Base-by-base conservation (phyloP, 208 protist genomes). In the Angomonas desouzai region DNA sequence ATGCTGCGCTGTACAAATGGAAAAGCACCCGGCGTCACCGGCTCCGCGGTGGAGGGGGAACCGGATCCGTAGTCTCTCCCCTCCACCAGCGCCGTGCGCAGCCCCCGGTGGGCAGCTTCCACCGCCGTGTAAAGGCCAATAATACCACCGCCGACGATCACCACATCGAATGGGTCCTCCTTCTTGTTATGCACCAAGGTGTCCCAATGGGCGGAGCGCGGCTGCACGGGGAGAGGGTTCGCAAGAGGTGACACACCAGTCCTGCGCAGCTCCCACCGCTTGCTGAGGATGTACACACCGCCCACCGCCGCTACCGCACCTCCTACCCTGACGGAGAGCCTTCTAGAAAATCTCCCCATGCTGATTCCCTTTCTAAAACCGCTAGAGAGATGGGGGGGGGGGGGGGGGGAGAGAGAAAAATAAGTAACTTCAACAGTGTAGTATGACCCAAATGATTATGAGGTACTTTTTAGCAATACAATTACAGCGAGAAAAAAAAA, bases 101-200 rank as follows among this genome's bases (percentile, higher is more conserved):
- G 72, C 20, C 89, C 89, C 10, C 89, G 81, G 56, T 86, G 81
- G 7, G 86, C 84, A 3, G 89, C 89, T 48, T 95, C 89, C 6
- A 95, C 80, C 18, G 89, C 86, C 0, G 78, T 77, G 78, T 93
- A 93, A 16, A 95, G 68, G 1, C 86, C 89, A 0, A 48, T 76
- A 6, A 86, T 60, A 13, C 87, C 85, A 22, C 84, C 86, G 30
- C 89, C 89, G 18, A 95, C 43, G 3, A 96, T 75, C 40, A 91
- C 72, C 3, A 94, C 67, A 64, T 94, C 87, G 59, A 87, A 90
- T 0, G 79, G 72, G 1, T 72, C 34, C 3, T 33, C 60, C 1
- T 55, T 55, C 1, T 61, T 61, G 55, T 74, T 69, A 10, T 11
- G 13, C 9, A 40, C 51, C 22, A 91, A 70, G 27, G 33, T 40